Conservation (phyloP, 257 asterid genomes). For the Petrea volubilis region DNA sequence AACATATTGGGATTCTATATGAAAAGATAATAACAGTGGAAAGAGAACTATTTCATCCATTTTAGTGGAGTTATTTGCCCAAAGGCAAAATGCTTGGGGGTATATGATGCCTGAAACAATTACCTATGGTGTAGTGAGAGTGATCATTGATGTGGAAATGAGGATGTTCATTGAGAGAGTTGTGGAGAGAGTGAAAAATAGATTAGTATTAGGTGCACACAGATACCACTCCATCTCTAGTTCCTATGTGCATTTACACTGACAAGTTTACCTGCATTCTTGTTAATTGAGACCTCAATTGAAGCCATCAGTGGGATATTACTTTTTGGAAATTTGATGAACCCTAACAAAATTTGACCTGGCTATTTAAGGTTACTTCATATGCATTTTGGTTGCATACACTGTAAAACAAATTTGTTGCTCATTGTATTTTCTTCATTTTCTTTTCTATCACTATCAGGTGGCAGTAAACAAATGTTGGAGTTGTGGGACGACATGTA, state of each 20-base stretch:
- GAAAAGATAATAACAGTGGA: neutral
- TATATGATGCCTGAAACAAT: neutral
- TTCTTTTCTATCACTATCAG: slow-evolving; percentile 34
- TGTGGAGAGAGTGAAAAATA: slow-evolving; percentile 9
- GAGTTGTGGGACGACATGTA: slow-evolving; percentile 52
- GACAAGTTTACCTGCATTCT: neutral
- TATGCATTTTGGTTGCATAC: slow-evolving; percentile 8
- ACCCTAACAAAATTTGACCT: neutral
- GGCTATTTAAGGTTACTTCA: neutral
- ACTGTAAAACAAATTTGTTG: slow-evolving; percentile 7
- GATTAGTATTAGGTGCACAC: neutral
- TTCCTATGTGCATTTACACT: neutral
- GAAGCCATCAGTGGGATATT: neutral
- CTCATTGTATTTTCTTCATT: neutral
- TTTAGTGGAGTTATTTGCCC: neutral
- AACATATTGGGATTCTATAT: neutral
- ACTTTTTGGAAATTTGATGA: neutral
- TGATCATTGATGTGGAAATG: neutral
- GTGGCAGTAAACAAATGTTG: slow-evolving; percentile 71
- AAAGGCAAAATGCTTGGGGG: neutral
- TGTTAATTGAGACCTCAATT: neutral
- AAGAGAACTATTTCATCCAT: neutral
- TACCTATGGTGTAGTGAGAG: neutral
- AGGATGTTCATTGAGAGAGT: neutral
- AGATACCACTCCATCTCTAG: neutral